A percentile compares a stretch with the other conserved stretches of the same genome.
phyloP scores from a whole-genome alignment of 2,329 filamentous ascomycete species.

The Fonsecaea pugnacius region DNA sequence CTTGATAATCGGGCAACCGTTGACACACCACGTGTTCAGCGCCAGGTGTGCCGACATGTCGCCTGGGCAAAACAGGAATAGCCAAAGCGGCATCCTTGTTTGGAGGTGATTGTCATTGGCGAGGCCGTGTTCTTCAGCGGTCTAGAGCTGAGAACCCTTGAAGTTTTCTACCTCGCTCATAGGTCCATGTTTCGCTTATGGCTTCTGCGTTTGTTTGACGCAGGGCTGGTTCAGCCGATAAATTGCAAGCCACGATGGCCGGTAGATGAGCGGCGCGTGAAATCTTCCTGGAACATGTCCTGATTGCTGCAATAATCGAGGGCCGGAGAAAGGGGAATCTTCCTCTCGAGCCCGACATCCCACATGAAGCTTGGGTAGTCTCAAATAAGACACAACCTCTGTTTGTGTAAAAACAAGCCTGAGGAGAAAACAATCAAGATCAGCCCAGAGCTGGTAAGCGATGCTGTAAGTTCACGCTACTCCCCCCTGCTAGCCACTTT shows the following conservation, averaged over 20 bases:
- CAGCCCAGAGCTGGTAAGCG: background rate
- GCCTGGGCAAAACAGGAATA: background rate
- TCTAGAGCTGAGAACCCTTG: slow-evolving; percentile 11
- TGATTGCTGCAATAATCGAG: background rate
- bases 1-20: background rate
- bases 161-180: background rate
- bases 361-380: background rate
- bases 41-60: background rate
- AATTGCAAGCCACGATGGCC: slow-evolving; percentile 5
- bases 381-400: background rate
- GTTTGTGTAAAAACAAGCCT: background rate
- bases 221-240: background rate
- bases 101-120: background rate
- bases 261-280: background rate
- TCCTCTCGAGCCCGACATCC: background rate
- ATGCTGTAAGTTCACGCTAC: background rate
- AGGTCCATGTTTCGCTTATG: slow-evolving; percentile 1
- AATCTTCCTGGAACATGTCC: background rate
- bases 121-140: slow-evolving; percentile 4
- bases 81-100: slow-evolving; percentile 2
- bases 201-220: background rate
- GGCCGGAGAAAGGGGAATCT: background rate
- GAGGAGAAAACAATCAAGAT: background rate
- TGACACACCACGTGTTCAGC: background rate
- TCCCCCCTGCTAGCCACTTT: background rate